These are phyloP conservation scores for Podospora australis DNA, from an alignment of 495 filamentous ascomycete genomes.

Conservation along the genomic window DNA sequence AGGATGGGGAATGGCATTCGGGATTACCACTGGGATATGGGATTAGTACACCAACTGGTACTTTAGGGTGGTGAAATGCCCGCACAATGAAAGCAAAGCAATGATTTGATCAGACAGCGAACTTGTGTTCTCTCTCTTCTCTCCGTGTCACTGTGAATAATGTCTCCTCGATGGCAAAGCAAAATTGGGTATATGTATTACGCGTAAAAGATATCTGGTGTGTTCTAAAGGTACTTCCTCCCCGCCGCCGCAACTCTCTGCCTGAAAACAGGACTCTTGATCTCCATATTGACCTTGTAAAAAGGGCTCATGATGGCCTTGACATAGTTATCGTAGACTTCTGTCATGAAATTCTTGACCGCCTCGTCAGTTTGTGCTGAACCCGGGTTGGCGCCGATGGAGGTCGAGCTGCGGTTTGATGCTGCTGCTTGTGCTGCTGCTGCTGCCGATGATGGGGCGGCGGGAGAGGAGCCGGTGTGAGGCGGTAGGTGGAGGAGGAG, in stretches of 20 bases:
- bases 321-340: constrained; percentile 90
- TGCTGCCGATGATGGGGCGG: constrained; percentile 1
- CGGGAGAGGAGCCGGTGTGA: constrained; percentile 36
- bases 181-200: no score
- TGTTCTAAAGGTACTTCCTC: constrained; percentile 74
- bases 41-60: no score
- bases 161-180: not conserved
- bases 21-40: not conserved
- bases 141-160: not conserved
- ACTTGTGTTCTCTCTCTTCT: no score
- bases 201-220: not conserved
- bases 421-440: not conserved
- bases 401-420: constrained; percentile 48
- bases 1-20: not conserved
- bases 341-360: constrained; percentile 82
- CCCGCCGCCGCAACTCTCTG: constrained; percentile 73
- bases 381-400: constrained; percentile 74
- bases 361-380: constrained; percentile 88
- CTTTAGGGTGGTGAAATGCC: no score
- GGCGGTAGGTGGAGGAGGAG: constrained; percentile 81
- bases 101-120: no score
- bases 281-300: constrained; percentile 72
- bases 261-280: constrained; percentile 80
- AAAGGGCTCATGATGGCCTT: constrained; percentile 99
- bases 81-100: no score